Conservation (phyloP, 2,329 filamentous ascomycete genomes). For the Escovopsis sp. region DNA sequence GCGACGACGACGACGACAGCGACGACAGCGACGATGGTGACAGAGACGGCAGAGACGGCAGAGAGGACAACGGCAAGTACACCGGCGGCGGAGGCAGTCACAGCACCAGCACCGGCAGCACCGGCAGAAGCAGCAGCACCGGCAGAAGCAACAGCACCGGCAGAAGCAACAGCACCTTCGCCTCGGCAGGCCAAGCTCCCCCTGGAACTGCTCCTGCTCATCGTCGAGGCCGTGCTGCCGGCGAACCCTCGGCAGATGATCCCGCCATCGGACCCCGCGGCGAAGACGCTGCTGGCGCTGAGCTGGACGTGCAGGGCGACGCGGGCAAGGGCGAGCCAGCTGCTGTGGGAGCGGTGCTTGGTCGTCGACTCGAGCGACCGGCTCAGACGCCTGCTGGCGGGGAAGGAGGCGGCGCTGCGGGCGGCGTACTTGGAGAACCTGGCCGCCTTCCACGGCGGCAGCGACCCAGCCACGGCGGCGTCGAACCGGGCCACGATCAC, state of each 20-base stretch:
- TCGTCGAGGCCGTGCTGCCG: constrained; percentile 22
- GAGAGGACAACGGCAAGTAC: too few species aligned
- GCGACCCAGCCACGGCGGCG: constrained; percentile 23
- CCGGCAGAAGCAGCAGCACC: too few species aligned
- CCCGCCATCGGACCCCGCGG: constrained; percentile 22
- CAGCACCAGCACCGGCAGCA: too few species aligned
- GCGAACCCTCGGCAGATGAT: constrained; percentile 17
- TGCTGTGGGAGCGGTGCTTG: constrained; percentile 29
- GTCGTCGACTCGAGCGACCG: constrained; percentile 25
- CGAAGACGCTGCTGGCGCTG: constrained; percentile 28
- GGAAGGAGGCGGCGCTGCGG: constrained; percentile 19
- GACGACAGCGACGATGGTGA: too few species aligned
- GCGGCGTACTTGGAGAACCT: too few species aligned
- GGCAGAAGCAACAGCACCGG: background rate
- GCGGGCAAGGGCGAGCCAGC: constrained; percentile 22
- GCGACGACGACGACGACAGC: too few species aligned
- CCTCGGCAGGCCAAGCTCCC: constrained; percentile 14
- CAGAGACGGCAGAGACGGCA: too few species aligned
- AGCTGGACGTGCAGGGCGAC: constrained; percentile 27
- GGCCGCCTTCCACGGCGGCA: too few species aligned
- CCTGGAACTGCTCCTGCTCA: constrained; percentile 18
- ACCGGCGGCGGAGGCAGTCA: too few species aligned
- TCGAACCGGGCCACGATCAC: constrained; percentile 31
- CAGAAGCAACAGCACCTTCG: background rate
- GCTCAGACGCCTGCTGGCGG: constrained; percentile 19